Conservation (phyloP, 2,329 filamentous ascomycete genomes). For the Periconia sp. region DNA sequence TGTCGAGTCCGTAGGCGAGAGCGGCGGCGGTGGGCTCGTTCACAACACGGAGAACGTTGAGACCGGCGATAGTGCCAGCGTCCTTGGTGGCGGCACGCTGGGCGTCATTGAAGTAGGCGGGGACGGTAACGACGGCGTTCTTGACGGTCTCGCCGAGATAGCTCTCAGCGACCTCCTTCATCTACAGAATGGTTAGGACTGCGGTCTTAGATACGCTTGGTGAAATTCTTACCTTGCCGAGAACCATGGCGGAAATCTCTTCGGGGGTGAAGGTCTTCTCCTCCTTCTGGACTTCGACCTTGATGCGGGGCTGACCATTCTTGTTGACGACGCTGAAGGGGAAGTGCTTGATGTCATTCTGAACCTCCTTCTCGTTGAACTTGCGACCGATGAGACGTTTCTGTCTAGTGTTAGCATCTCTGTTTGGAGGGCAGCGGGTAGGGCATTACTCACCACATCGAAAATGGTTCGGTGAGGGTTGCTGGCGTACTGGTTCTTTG, state of each 20-base stretch:
- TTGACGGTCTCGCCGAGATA: slow-evolving; percentile 82
- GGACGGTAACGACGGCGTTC: slow-evolving; percentile 89
- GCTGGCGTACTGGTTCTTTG: slow-evolving; percentile 51
- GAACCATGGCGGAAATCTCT: slow-evolving; percentile 77
- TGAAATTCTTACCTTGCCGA: slow-evolving; percentile 21
- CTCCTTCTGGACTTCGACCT: slow-evolving; percentile 67
- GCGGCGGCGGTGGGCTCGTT: slow-evolving; percentile 96
- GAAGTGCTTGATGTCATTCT: slow-evolving; percentile 96
- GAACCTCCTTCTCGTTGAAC: slow-evolving; percentile 67
- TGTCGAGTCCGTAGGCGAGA: slow-evolving; percentile 81
- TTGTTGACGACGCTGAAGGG: slow-evolving; percentile 92
- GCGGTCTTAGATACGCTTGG: not conserved
- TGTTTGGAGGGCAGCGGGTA: not conserved
- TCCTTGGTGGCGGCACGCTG: slow-evolving; percentile 97
- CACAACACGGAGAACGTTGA: slow-evolving; percentile 94
- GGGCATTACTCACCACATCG: slow-evolving; percentile 38
- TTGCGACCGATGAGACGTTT: slow-evolving; percentile 57
- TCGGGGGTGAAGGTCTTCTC: slow-evolving; percentile 77
- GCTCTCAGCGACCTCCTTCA: slow-evolving; percentile 79
- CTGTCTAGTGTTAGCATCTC: slow-evolving; percentile 36
- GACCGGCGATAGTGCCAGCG: slow-evolving; percentile 85
- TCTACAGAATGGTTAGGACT: slow-evolving; percentile 48
- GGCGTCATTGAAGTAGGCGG: slow-evolving; percentile 98
- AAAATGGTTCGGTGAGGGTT: slow-evolving; percentile 55
- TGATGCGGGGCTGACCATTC: slow-evolving; percentile 84